Evolutionary conservation across 441 rosid genomes (phyloP).

Genomic region (Erodium moschatum): DNA sequence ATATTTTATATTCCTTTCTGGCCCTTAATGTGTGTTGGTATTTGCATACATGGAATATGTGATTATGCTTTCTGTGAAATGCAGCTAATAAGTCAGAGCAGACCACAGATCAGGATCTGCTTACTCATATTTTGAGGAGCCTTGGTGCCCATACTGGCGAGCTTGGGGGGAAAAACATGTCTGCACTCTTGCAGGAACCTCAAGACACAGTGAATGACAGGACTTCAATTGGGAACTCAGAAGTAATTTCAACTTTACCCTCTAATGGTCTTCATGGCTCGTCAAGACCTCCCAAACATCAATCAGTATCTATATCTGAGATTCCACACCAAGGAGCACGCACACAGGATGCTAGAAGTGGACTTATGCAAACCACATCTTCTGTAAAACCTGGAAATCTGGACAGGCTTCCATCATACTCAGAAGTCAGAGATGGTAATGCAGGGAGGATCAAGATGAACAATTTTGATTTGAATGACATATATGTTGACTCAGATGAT

Average conservation of each 20-base stretch:
- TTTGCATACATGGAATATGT: neutral
- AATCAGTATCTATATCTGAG: no score
- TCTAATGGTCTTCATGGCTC: constrained; percentile 36
- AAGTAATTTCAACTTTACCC: constrained; percentile 35
- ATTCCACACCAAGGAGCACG: constrained; percentile 25
- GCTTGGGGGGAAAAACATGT: constrained; percentile 44
- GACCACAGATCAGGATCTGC: constrained; percentile 55
- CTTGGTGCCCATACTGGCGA: constrained; percentile 51
- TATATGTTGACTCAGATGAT: constrained; percentile 70
- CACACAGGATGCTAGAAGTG: constrained; percentile 25
- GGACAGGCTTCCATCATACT: constrained; percentile 24
- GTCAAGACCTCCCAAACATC: constrained; percentile 31
- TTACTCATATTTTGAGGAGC: constrained; percentile 67
- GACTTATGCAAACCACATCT: constrained; percentile 20
- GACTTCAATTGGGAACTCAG: constrained; percentile 36
- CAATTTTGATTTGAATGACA: constrained; percentile 85
- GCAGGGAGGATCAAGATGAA: constrained; percentile 48
- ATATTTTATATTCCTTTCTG: neutral
- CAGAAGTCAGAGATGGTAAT: constrained; percentile 30
- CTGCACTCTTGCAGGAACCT: constrained; percentile 52
- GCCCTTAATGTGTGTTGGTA: neutral
- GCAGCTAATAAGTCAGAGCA: constrained; percentile 68
- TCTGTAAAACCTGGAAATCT: constrained; percentile 24
- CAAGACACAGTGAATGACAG: constrained; percentile 40
- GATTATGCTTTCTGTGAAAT: constrained; percentile 21